Evolutionary conservation across 345 rosid genomes (phyloP), one percentile per base, ranked within the genome.

Genomic region (Eucalyptus coolabah): DNA sequence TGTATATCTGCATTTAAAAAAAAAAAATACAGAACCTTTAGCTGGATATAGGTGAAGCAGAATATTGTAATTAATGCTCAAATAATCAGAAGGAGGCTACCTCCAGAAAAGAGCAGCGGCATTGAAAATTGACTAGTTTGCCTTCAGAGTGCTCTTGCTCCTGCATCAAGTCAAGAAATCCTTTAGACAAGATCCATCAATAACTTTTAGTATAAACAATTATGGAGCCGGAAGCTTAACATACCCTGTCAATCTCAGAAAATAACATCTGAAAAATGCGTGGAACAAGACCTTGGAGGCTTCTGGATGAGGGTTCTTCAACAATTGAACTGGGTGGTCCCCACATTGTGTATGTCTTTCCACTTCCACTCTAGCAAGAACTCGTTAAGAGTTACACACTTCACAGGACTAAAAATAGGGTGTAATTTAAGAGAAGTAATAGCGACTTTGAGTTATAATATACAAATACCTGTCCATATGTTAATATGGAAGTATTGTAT

Each of bases 61-160:
- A 21, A 77, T 40, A 77, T 6, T 40, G 47, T 23, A 77, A 77
- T 44, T 40, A 12, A 21, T 77, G 85, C 85, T 77, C 30, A 40
- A n/a, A 47, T n/a, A 47, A 72, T 87, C 81, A 88, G 26, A 34
- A 44, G 42, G 21, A 86, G 59, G 50, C 60, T 69, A 98, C 99
- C 99, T 98, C 99, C 47, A 98, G 97, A 91, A 98, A 98, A 77
- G 99, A 98, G 89, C 99, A 98, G 89, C 99, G 97, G 80, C 98
- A 98, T 94, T 98, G 99, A 89, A 93, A 96, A 91, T 97, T 98
- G 15, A 94, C 92, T 89, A 94, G 96, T 89, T 95, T 96, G 82
- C 96, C 95, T 88, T 94, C 95, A 2, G 94, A 93, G 90, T 92
- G 94, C 86, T 94, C 95, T 92, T 93, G 95, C 92, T 96, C 96